Evolutionary conservation across 2,329 filamentous ascomycete species (phyloP).

Genomic region (Cadophora malorum): DNA sequence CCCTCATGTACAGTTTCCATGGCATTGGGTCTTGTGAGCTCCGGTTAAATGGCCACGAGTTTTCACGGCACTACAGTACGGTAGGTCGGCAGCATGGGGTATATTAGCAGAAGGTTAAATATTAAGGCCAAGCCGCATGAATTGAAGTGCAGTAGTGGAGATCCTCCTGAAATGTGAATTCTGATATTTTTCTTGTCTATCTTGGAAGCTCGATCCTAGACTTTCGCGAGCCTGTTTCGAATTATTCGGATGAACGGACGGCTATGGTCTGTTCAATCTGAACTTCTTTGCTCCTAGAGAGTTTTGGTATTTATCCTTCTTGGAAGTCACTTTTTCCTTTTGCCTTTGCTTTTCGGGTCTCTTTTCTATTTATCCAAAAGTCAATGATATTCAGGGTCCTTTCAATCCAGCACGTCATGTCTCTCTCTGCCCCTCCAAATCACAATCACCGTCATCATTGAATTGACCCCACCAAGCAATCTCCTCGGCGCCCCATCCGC

Average conservation of each 20-base stretch:
- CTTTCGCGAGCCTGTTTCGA: background rate
- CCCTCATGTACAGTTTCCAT: background rate
- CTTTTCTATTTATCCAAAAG: background rate
- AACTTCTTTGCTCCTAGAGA: background rate
- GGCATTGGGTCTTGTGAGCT: constrained; percentile 6
- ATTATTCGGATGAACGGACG: constrained; percentile 2
- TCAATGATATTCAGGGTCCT: background rate
- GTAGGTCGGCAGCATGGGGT: background rate
- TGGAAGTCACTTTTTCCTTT: background rate
- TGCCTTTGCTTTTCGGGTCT: background rate
- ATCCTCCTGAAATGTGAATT: background rate
- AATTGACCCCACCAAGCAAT: background rate
- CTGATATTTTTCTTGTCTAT: background rate
- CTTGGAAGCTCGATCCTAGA: background rate
- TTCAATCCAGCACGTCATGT: constrained; percentile 3
- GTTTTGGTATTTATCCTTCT: background rate
- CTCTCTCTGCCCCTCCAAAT: background rate
- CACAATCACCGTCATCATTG: background rate
- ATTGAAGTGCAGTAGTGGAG: constrained; percentile 1
- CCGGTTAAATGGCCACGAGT: constrained; percentile 1
- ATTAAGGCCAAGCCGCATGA: constrained; percentile 3
- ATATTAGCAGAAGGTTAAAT: constrained; percentile 2
- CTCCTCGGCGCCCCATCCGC: constrained; percentile 14
- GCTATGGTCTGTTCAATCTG: background rate
- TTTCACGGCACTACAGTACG: background rate